These are phyloP conservation scores for Hypoxylon fragiforme DNA, from an alignment of 495 filamentous ascomycete genomes.

Conservation along the genomic window DNA sequence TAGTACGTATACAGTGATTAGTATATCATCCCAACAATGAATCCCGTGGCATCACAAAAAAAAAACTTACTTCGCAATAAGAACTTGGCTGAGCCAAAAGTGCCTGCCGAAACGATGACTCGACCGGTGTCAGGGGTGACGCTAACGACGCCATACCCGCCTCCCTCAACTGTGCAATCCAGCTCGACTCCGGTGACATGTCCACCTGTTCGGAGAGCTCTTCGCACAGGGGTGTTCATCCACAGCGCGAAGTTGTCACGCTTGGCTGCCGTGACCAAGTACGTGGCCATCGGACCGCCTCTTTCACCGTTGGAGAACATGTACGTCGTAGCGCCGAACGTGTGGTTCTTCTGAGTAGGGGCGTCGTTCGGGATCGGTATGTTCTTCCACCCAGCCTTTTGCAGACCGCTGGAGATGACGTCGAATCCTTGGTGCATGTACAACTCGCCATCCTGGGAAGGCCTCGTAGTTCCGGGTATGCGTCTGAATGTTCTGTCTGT, in stretches of 20 bases:
- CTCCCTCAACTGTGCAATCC: constrained; percentile 56
- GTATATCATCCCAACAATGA: no score
- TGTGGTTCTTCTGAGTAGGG: constrained; percentile 68
- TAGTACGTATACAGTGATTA: constrained; percentile 30
- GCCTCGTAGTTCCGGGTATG: constrained; percentile 70
- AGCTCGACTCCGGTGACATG: constrained; percentile 71
- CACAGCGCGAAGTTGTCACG: constrained; percentile 70
- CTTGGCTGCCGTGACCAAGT: constrained; percentile 64
- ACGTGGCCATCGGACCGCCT: constrained; percentile 73
- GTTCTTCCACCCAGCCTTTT: constrained; percentile 62
- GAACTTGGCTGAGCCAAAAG: constrained; percentile 73
- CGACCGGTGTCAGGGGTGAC: constrained; percentile 62
- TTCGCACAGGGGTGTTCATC: constrained; percentile 66
- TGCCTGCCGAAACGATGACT: constrained; percentile 70
- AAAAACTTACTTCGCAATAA: constrained; percentile 50
- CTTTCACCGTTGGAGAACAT: constrained; percentile 70
- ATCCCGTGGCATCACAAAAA: no score
- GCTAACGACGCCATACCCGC: constrained; percentile 60
- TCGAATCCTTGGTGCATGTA: constrained; percentile 70
- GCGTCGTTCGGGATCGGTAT: constrained; percentile 61
- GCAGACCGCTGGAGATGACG: constrained; percentile 59
- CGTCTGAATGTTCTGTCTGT: constrained; percentile 66
- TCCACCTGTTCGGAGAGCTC: constrained; percentile 64
- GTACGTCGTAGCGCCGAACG: constrained; percentile 66
- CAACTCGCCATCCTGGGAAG: constrained; percentile 67